Conservation (phyloP, 805 yeast genomes). For the Wickerhamiella brachini region DNA sequence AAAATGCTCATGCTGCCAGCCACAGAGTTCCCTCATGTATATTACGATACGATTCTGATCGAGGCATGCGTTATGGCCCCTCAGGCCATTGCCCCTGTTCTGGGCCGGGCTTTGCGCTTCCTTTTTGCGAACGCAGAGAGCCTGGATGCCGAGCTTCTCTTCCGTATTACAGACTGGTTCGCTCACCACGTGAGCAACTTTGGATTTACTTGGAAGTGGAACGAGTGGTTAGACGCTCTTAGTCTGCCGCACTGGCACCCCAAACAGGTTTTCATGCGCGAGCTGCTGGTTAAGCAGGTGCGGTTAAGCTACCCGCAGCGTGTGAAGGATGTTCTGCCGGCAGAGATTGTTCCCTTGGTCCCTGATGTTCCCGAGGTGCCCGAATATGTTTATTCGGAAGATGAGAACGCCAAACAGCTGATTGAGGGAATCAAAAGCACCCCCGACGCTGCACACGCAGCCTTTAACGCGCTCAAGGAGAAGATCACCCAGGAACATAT, state of each 20-base stretch:
- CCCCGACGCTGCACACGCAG: slow-evolving; percentile 21
- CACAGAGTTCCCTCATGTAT: slow-evolving; percentile 53
- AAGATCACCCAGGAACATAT: slow-evolving; percentile 19
- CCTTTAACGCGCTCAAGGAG: slow-evolving; percentile 23
- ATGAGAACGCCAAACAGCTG: slow-evolving; percentile 28
- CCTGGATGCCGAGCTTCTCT: slow-evolving; percentile 63
- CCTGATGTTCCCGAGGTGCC: slow-evolving; percentile 26
- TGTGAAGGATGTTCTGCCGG: slow-evolving; percentile 57
- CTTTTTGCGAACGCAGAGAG: slow-evolving; percentile 53
- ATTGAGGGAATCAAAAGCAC: slow-evolving; percentile 21
- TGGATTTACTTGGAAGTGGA: slow-evolving; percentile 96
- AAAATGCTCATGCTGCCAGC: slow-evolving; percentile 64
- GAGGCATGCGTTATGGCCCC: slow-evolving; percentile 79
- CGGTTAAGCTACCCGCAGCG: slow-evolving; percentile 64
- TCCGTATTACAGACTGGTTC: slow-evolving; percentile 78
- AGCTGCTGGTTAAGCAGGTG: slow-evolving; percentile 70
- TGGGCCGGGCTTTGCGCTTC: slow-evolving; percentile 82
- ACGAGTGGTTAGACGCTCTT: slow-evolving; percentile 59
- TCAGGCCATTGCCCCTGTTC: slow-evolving; percentile 77
- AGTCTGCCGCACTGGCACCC: slow-evolving; percentile 49
- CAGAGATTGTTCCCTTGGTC: slow-evolving; percentile 34
- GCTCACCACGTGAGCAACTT: slow-evolving; percentile 85
- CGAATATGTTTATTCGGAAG: slow-evolving; percentile 27
- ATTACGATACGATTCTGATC: slow-evolving; percentile 71
- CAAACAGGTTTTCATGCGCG: slow-evolving; percentile 54